Evolutionary conservation across 495 filamentous ascomycete species (phyloP), one percentile per base, ranked within the genome.

Genomic region (Penicillium ochrochloron): DNA sequence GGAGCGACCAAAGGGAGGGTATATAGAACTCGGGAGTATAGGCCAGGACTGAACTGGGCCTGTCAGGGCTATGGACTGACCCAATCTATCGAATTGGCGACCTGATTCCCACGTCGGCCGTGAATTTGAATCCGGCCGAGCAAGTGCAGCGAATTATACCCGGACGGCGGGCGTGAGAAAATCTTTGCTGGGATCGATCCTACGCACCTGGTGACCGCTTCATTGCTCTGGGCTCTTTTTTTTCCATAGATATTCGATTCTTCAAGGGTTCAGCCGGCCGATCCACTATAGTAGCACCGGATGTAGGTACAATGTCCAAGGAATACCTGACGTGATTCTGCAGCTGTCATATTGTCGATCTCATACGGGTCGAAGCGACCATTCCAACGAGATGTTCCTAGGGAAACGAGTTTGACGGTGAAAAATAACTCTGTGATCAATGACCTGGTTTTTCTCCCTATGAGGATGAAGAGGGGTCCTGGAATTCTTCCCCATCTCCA

Each of bases 341-440:
- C 48, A 52, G 48, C 48, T 52, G 48, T 52, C 48, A 52, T 31
- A 52, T 52, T 31, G 48, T 31, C 48, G 14, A 37, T 37, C 33
- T 56, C 33, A 27, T 27, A 27, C n/a, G n/a, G n/a, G n/a, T n/a
- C n/a, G 25, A 27, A 21, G 33, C 12, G 17, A 21, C 33, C 53
- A 56, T 12, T 23, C 15, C 9, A 23, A 48, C 12, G 10, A 11
- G 3, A 1, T 41, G 15, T 41, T 37, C 35, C 7, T 14, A 1
- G 35, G 35, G 35, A 37, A 14, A 14, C 14, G 35, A 37, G 8
- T 21, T 44, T 19, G 17, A 19, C 8, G 7, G 17, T 19, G 17
- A 8, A 44, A 9, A 19, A 17, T 27, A 9, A 23, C 46, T 29
- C 25, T 21, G 10, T 17, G 23, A 21, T 55, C 52, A 31, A 55